Base-by-base conservation (phyloP, 2,329 filamentous ascomycete species). In the Talaromyces funiculosus region DNA sequence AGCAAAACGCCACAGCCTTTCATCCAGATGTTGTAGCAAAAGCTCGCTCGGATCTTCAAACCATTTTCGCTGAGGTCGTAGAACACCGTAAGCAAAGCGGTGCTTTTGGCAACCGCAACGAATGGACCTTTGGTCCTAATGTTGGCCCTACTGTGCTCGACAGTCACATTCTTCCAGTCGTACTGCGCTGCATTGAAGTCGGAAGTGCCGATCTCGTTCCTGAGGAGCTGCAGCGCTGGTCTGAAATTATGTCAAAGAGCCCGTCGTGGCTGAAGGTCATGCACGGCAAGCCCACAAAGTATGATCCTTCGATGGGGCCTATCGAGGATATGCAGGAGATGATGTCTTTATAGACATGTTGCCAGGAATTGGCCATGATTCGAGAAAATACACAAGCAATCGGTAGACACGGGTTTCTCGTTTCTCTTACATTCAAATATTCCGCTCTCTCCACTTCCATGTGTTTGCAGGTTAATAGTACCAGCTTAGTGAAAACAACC, bases 11-110 rank as follows among this genome's bases (percentile, higher is more conserved):
- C 31, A 54, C 31, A 42, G 59, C 59, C 18, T 61, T 61, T 43
- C 51, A 53, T 33, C 59, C 59, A 12, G 33, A 55, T 14, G 18
- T 57, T 18, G 59, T 61, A n/a, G 43, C 40, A 31, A 57, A 57
- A 40, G 59, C 59, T n/a, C 59, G 33, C 26, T 35, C 53, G 33
- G 59, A 61, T 16, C 59, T 61, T 24, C 42, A 33, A 31, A 24
- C 53, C 33, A 57, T 61, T 5, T 57, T 61, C n/a, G 42, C 59
- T 20, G 59, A 61, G 2, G n/a, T 61, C 35, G 38, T 57, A 42
- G 42, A 57, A 2, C 43, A 26, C 12, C 59, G 59, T 4, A 61
- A 22, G 53, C 18, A 53, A 51, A 61, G 59, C 33, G 59, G 57
- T 12, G 47, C 26, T 5, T 59, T 26, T 4, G n/a, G 38, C 10